Evolutionary conservation across 345 rosid genomes (phyloP).

Genomic region (Alliaria petiolata): DNA sequence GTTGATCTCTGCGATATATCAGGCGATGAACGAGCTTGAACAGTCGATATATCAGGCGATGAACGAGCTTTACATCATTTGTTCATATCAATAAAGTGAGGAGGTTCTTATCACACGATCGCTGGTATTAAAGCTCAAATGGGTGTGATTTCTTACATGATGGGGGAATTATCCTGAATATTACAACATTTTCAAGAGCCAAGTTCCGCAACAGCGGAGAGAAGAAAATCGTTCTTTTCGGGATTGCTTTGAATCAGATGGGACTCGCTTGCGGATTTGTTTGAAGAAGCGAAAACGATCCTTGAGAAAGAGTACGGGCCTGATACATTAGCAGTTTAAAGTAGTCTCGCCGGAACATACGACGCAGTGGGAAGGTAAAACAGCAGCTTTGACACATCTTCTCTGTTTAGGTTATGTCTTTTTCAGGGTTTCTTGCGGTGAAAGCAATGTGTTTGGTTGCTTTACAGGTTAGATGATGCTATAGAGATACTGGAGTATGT

Average conservation of each 20-base stretch:
- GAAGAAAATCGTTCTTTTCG: slow-evolving; percentile 71
- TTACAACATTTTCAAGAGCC: slow-evolving; percentile 56
- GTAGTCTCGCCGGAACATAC: slow-evolving; percentile 93
- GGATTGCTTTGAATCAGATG: slow-evolving; percentile 85
- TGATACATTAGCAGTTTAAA: slow-evolving; percentile 85
- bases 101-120: no score
- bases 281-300: slow-evolving; percentile 82
- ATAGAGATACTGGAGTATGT: slow-evolving; percentile 73
- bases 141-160: slow-evolving; percentile 89
- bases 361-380: slow-evolving; percentile 98
- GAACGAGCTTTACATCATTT: no score
- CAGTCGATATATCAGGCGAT: no score
- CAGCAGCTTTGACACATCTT: background rate
- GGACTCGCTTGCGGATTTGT: slow-evolving; percentile 83
- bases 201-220: slow-evolving; percentile 78
- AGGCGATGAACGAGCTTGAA: slow-evolving; percentile 71
- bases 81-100: no score
- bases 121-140: slow-evolving; percentile 94
- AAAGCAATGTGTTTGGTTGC: background rate
- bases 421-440: background rate
- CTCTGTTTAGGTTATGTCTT: background rate
- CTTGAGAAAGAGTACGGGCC: slow-evolving; percentile 84
- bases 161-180: slow-evolving; percentile 68
- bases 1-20: slow-evolving; percentile 76
- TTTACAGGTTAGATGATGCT: slow-evolving; percentile 76